Conservation (phyloP, 768 basidiomycete genomes). For the Rhodosporidiobolus sp. region DNA sequence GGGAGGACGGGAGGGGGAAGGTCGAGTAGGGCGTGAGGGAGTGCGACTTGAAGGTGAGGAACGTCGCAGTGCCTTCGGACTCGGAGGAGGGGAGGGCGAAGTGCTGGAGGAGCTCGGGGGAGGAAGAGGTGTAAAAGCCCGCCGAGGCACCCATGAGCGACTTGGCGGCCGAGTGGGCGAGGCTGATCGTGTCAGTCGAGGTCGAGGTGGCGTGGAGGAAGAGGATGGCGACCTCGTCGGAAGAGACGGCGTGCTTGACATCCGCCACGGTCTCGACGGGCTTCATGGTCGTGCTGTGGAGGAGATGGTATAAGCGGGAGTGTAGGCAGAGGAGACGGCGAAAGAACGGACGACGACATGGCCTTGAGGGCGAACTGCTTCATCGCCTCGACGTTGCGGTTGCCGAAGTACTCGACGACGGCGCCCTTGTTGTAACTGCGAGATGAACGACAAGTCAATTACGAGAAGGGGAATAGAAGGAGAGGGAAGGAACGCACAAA, state of each 20-base stretch:
- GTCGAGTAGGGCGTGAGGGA: conserved; percentile 56
- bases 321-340: background rate
- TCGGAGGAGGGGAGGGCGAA: conserved; percentile 43
- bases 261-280: conserved; percentile 7
- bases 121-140: conserved; percentile 54
- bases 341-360: conserved; percentile 60
- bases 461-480: background rate
- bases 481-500: conserved; percentile 56
- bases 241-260: conserved; percentile 41
- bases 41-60: conserved; percentile 64
- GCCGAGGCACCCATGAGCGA: conserved; percentile 55
- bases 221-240: conserved; percentile 61
- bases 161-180: conserved; percentile 59
- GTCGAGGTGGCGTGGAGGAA: conserved; percentile 52
- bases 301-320: fast-evolving
- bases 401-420: conserved; percentile 71
- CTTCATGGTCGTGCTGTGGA: conserved; percentile 22
- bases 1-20: conserved; percentile 37
- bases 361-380: conserved; percentile 73
- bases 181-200: background rate
- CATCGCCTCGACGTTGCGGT: conserved; percentile 68
- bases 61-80: conserved; percentile 44
- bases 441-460: background rate
- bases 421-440: conserved; percentile 55
- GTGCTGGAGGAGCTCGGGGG: conserved; percentile 49